Evolutionary conservation across 371 early-diverging fungal species (phyloP).

Genomic region (Mortierella sp.): DNA sequence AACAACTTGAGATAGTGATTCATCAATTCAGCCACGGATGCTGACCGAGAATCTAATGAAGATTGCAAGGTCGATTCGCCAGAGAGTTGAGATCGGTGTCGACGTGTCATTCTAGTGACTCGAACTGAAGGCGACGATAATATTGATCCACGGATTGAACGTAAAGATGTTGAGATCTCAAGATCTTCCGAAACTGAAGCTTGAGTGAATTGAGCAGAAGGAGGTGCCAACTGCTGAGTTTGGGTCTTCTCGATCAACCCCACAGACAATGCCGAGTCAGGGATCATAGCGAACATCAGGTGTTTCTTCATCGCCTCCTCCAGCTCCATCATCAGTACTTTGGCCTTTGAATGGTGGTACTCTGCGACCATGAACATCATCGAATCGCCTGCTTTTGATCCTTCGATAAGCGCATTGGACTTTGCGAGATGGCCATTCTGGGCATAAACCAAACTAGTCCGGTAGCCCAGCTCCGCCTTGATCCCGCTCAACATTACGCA

Average conservation of each 20-base stretch:
- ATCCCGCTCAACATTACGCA: conserved; percentile 47
- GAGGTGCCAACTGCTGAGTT: not conserved
- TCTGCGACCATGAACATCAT: conserved; percentile 22
- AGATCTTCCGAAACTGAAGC: not conserved
- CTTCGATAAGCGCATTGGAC: conserved; percentile 27
- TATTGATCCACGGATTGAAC: not conserved
- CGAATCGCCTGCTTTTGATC: conserved; percentile 25
- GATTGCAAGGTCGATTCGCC: conserved; percentile 1
- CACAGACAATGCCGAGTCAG: conserved; percentile 39
- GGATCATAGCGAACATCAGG: conserved; percentile 41
- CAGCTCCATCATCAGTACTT: conserved; percentile 38
- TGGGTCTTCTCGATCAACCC: conserved; percentile 28
- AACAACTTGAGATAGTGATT: conserved; percentile 17
- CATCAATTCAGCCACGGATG: not conserved
- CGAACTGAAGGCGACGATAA: conserved; percentile 36
- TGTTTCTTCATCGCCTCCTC: conserved; percentile 41
- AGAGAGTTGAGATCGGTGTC: conserved; percentile 24
- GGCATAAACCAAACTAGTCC: conserved; percentile 26
- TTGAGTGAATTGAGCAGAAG: conserved; percentile 1
- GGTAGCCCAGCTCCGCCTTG: conserved; percentile 53
- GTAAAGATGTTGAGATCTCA: not conserved
- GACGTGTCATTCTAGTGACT: conserved; percentile 29
- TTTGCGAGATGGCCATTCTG: conserved; percentile 19
- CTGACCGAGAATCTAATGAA: conserved; percentile 1
- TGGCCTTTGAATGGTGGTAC: conserved; percentile 40